A percentile compares a stretch with the other conserved stretches of the same genome.
Conservation (phyloP, 2,329 filamentous ascomycete species). For the Chrysosporium keratinophilum region DNA sequence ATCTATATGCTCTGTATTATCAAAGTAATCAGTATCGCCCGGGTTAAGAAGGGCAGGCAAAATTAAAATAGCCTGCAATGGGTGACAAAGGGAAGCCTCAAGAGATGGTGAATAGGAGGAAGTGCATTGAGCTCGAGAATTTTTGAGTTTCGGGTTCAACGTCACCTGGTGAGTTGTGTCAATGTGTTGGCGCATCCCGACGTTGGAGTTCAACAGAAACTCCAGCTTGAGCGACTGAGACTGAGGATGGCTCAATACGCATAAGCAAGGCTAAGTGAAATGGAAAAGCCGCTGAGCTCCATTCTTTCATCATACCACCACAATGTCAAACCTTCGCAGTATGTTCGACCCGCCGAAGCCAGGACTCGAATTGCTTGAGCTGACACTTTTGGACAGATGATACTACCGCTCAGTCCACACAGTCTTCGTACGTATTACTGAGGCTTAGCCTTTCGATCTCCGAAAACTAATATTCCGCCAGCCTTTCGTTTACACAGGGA, state of each 20-base stretch:
- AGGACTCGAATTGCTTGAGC: background rate
- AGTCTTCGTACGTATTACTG: slow-evolving; percentile 1
- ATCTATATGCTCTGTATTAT: too few relatives aligned
- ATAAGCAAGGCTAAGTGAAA: background rate
- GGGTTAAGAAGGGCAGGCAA: too few relatives aligned
- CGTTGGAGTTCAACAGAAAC: background rate
- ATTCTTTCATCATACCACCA: background rate
- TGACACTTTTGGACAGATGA: slow-evolving; percentile 1
- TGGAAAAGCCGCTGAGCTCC: background rate
- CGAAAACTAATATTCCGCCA: slow-evolving; percentile 27
- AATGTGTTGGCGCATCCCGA: background rate
- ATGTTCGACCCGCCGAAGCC: background rate
- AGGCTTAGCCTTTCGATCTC: background rate
- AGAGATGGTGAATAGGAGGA: too few relatives aligned
- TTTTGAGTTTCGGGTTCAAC: background rate
- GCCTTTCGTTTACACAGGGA: slow-evolving; percentile 84
- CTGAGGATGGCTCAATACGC: background rate
- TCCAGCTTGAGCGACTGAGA: background rate
- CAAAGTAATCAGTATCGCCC: too few relatives aligned
- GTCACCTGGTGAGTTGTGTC: background rate
- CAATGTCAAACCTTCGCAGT: slow-evolving; percentile 6
- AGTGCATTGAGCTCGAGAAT: too few relatives aligned
- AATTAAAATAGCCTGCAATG: too few relatives aligned
- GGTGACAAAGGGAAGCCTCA: too few relatives aligned
- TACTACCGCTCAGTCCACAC: background rate